Conservation (phyloP, 768 basidiomycete species). For the Suillus decipiens region DNA sequence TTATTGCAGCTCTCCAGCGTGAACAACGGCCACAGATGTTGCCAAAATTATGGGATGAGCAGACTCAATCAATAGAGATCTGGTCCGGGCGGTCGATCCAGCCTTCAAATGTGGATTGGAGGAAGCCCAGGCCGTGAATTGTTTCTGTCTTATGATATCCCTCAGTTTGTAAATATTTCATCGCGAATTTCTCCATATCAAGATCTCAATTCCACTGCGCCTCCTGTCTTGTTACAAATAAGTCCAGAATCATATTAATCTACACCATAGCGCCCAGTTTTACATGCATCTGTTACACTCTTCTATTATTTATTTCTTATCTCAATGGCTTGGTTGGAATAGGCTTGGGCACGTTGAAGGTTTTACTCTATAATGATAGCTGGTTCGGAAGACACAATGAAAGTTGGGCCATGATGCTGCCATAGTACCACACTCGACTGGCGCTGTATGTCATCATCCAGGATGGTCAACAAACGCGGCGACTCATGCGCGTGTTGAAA, state of each 20-base stretch:
- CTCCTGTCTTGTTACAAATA: neutral
- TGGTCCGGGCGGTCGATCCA: neutral
- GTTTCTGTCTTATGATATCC: neutral
- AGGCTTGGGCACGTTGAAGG: neutral
- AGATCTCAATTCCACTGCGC: neutral
- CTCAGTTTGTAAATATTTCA: neutral
- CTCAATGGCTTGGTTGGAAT: neutral
- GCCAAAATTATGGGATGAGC: neutral
- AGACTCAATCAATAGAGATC: neutral
- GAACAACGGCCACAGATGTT: neutral
- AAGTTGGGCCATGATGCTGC: neutral
- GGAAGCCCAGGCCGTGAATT: neutral
- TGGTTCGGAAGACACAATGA: neutral
- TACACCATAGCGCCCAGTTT: neutral
- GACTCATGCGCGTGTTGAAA: conserved; percentile 25
- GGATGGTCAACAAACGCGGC: conserved; percentile 17
- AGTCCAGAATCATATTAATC: no score
- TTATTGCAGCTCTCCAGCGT: conserved; percentile 6
- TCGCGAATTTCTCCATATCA: neutral
- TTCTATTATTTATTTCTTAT: neutral
- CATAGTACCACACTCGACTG: neutral
- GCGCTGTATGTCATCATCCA: no score
- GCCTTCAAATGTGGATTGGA: neutral
- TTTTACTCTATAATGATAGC: neutral
- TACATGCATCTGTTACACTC: neutral